These are phyloP conservation scores for Heteromeles arbutifolia DNA, from an alignment of 306 rosid species.

Conservation along the genomic window DNA sequence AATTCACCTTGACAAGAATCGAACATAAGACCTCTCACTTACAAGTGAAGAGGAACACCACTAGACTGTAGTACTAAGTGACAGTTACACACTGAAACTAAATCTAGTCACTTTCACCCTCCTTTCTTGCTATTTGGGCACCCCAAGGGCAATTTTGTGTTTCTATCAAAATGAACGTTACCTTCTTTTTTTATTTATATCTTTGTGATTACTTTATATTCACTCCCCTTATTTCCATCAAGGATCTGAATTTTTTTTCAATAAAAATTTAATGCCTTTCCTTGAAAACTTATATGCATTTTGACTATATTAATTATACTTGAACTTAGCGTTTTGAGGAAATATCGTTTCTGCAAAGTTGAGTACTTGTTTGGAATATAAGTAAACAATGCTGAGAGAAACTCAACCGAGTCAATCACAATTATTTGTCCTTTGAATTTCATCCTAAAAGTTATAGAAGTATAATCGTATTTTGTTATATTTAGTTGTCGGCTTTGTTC, in stretches of 20 bases:
- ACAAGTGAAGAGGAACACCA: too few species aligned
- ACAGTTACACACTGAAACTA: not conserved
- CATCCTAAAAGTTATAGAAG: not conserved
- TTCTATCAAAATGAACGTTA: not conserved
- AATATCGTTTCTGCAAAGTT: not conserved
- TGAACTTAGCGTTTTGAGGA: not conserved
- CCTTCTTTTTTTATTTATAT: not conserved
- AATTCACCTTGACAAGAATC: too few species aligned
- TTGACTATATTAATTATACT: conserved; percentile 4
- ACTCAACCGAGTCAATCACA: not conserved
- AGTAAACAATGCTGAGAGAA: not conserved
- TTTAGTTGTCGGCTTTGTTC: not conserved
- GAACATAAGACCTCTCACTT: too few species aligned
- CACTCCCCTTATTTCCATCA: not conserved
- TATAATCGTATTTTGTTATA: not conserved
- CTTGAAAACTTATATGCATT: conserved; percentile 3
- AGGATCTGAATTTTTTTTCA: not conserved
- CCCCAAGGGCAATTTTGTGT: not conserved
- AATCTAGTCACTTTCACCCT: not conserved
- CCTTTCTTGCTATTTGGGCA: not conserved
- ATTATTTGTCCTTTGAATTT: not conserved
- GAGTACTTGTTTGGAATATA: not conserved
- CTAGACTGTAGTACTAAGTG: too few species aligned
- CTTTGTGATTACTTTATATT: not conserved
- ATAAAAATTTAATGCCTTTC: conserved; percentile 4